phyloP scores from a whole-genome alignment of 73 alveolate genomes.

The Paramecium primaurelia region DNA sequence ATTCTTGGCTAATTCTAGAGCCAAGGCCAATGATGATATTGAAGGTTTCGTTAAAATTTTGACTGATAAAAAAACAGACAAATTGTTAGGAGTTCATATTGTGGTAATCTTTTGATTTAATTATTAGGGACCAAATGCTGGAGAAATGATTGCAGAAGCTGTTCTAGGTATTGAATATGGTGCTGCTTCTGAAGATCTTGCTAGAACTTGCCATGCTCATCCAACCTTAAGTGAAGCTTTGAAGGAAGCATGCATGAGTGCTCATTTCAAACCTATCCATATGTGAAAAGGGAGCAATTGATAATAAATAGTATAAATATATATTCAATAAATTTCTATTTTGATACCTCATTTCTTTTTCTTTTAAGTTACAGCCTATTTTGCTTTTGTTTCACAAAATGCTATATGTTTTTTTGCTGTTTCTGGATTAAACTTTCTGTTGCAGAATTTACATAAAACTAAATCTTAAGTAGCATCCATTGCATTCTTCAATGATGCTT shows the following conservation, averaged over 20 bases:
- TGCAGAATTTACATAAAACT: constrained; percentile 62
- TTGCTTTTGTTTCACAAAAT: constrained; percentile 62
- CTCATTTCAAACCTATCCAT: constrained; percentile 87
- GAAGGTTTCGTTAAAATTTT: constrained; percentile 93
- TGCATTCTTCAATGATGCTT: neutral
- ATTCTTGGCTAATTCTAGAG: constrained; percentile 93
- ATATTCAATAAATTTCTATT: neutral
- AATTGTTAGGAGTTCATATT: constrained; percentile 78
- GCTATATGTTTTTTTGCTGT: constrained; percentile 72
- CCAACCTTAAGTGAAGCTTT: constrained; percentile 96
- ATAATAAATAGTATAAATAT: neutral
- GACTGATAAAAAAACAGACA: constrained; percentile 84
- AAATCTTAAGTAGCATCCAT: constrained; percentile 48
- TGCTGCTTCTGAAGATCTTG: constrained; percentile 96
- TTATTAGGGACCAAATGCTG: constrained; percentile 93
- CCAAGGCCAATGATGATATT: constrained; percentile 90
- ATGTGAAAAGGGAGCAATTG: constrained; percentile 50
- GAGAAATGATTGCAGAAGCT: constrained; percentile 95
- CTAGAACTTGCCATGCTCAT: constrained; percentile 96
- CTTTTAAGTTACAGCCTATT: constrained; percentile 27
- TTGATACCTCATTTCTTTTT: neutral
- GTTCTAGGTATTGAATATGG: constrained; percentile 94
- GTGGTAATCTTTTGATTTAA: neutral
- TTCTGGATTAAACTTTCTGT: constrained; percentile 62
- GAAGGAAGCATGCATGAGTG: constrained; percentile 95